Base-by-base conservation (phyloP, 495 filamentous ascomycete species). In the Xylaria scruposa region DNA sequence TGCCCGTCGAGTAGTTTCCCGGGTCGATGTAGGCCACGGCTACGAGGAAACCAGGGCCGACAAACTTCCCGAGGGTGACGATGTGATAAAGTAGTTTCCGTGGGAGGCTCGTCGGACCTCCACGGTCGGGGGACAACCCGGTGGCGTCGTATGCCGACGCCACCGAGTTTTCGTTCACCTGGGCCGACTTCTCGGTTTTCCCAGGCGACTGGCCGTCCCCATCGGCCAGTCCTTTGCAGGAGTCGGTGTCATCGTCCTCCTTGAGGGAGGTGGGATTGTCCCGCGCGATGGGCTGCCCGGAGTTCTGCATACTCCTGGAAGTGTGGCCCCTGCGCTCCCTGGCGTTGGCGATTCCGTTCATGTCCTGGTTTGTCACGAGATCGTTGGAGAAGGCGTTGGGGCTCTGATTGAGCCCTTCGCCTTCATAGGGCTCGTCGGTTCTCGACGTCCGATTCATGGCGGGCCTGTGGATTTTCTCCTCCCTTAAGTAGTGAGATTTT, bases 31-130 rank as follows among this genome's bases (percentile, higher is more conserved):
- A 86, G 24, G 92, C 91, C 53, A 94, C 92, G 19, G 91, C 88
- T 68, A 95, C 88, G 81, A 97, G 88, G 79, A 97, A 94, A 1
- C 94, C 94, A 15, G 94, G 94, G 0, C 94, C 94, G 59, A 97
- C 83, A 77, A 97, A 97, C 71, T 89, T 90, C 68, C 80, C 81
- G 75, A 92, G 96, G 42, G 90, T 95, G 68, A 84, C 56, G 47
- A 94, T 24, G 15, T 82, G 70, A 61, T 80, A 74, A 62, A 77
- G 72, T 24, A 83, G 51, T 33, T 76, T 77, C 54, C 69, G 68
- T n/a, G 80, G 61, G 31, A 69, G 54, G 54, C 66, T 63, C 53
- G 59, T 67, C 70, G 76, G 70, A 49, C 67, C 72, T 31, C 67
- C 46, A 58, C 64, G 64, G 12, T 36, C 15, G 24, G 65, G 63